Percentiles rank a stretch among this genome's conserved stretches.
Conservation (phyloP, 257 asterid genomes). For the Capsicum chinense region DNA sequence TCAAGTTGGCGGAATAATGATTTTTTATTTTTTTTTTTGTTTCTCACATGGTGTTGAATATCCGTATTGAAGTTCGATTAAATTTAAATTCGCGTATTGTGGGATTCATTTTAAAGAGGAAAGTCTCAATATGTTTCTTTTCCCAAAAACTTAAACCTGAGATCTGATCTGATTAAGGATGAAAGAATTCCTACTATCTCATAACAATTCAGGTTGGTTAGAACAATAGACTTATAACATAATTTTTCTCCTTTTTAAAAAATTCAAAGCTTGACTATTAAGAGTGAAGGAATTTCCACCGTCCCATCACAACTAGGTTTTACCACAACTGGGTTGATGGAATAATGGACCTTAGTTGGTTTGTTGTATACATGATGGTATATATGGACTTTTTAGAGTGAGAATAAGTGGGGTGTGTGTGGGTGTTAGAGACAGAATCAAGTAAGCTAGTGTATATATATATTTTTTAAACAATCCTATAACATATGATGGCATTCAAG, state of each 20-base stretch:
- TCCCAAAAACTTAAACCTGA: not conserved
- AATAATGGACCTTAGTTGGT: slow-evolving; percentile 29
- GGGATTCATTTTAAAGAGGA: rapidly evolving
- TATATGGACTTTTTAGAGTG: slow-evolving; percentile 18
- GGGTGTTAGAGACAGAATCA: slow-evolving; percentile 27
- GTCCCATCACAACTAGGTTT: too few relatives aligned
- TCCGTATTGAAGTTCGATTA: not conserved
- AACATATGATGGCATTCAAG: slow-evolving; percentile 27
- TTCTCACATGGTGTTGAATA: not conserved
- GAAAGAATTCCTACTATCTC: too few relatives aligned
- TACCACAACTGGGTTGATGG: not conserved
- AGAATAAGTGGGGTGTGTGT: not conserved
- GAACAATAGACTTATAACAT: not conserved
- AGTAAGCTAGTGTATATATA: slow-evolving; percentile 35
- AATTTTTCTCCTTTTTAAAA: too few relatives aligned
- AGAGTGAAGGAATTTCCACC: too few relatives aligned
- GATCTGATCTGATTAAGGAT: too few relatives aligned
- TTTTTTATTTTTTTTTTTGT: too few relatives aligned
- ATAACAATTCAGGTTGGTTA: not conserved
- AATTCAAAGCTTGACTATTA: too few relatives aligned
- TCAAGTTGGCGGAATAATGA: too few relatives aligned
- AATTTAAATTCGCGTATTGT: not conserved
- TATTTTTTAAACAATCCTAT: slow-evolving; percentile 24
- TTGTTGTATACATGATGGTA: slow-evolving; percentile 26
- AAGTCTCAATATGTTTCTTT: rapidly evolving